phyloP scores from a whole-genome alignment of 257 asterid genomes.

The Datura wrightii region DNA sequence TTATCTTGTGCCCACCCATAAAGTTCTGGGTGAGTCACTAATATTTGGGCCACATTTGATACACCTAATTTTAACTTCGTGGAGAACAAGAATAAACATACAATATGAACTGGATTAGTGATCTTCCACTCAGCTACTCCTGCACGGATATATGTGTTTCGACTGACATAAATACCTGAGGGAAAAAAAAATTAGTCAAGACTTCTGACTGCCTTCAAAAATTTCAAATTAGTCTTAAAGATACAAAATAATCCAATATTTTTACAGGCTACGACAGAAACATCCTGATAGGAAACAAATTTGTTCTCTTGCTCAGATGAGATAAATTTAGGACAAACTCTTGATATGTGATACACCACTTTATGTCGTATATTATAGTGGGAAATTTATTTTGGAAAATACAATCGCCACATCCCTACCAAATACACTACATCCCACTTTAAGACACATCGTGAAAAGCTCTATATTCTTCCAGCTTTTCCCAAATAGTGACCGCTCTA shows the following conservation, averaged over 20 bases:
- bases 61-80: background rate
- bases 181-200: slow-evolving; percentile 23
- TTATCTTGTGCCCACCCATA: too few relatives aligned
- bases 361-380: background rate
- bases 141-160: slow-evolving; percentile 93
- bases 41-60: too few relatives aligned
- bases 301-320: background rate
- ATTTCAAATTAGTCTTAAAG: background rate
- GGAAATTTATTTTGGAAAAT: background rate
- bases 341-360: background rate
- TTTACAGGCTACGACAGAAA: background rate
- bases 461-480: background rate
- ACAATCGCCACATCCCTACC: background rate
- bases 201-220: background rate
- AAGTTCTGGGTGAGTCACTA: too few relatives aligned
- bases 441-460: background rate
- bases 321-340: background rate
- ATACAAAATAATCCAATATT: background rate
- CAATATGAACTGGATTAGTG: slow-evolving; percentile 93
- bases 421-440: slow-evolving; percentile 1
- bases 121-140: slow-evolving; percentile 94
- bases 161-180: slow-evolving; percentile 86
- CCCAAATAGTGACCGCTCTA: slow-evolving; percentile 1
- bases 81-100: slow-evolving; percentile 48
- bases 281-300: background rate